Evolutionary conservation across 441 rosid genomes (phyloP).

Genomic region (Kokia cookei): DNA sequence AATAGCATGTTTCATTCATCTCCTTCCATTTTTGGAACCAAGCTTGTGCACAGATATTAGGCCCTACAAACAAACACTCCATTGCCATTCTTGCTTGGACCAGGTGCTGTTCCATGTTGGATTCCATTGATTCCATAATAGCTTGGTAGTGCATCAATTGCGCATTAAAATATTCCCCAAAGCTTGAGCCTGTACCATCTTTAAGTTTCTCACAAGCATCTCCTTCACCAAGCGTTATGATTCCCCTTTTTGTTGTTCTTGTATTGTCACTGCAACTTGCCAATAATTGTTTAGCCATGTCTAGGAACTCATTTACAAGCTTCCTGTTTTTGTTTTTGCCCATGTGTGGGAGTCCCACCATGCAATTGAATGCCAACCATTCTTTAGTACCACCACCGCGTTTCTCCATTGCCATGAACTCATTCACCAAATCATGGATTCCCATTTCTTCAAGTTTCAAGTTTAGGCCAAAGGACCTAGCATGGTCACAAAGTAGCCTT

Average conservation of each 20-base stretch:
- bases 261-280: not conserved
- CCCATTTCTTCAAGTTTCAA: slow-evolving; percentile 16
- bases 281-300: slow-evolving; percentile 15
- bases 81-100: slow-evolving; percentile 36
- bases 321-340: slow-evolving; percentile 21
- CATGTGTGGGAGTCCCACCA: slow-evolving; percentile 34
- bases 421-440: slow-evolving; percentile 14
- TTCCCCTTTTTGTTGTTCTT: slow-evolving; percentile 6
- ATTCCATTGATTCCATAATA: slow-evolving; percentile 31
- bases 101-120: slow-evolving; percentile 18
- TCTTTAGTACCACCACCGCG: slow-evolving; percentile 6
- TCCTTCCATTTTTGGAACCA: slow-evolving; percentile 37
- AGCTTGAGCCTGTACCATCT: not conserved
- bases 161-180: slow-evolving; percentile 29
- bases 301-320: slow-evolving; percentile 16
- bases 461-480: slow-evolving; percentile 14
- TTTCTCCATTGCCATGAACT: slow-evolving; percentile 13
- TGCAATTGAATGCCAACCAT: slow-evolving; percentile 34
- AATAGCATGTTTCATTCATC: slow-evolving; percentile 8
- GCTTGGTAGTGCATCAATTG: slow-evolving; percentile 30
- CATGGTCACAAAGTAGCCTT: not conserved
- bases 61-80: slow-evolving; percentile 40
- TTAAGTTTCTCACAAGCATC: slow-evolving; percentile 7
- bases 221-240: slow-evolving; percentile 35
- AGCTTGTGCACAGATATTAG: slow-evolving; percentile 15